phyloP scores from a whole-genome alignment of 306 rosid species.

The Astragalus membranaceus region DNA sequence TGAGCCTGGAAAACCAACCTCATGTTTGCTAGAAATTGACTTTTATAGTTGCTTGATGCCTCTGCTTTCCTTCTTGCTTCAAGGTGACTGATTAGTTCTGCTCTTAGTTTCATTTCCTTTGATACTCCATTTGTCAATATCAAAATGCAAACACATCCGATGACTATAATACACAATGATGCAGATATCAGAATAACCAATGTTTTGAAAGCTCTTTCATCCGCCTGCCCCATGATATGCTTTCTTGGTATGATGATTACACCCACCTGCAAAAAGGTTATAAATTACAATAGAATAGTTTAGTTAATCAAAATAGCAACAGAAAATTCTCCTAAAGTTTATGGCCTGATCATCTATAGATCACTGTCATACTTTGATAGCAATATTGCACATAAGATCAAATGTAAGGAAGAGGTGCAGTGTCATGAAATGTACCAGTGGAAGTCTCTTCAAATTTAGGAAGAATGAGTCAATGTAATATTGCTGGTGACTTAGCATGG shows the following conservation, averaged over 20 bases:
- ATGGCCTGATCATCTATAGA: not conserved
- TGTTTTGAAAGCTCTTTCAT: constrained; percentile 86
- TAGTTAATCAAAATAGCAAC: not conserved
- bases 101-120: constrained; percentile 95
- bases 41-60: constrained; percentile 95
- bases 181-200: constrained; percentile 89
- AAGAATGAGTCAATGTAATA: constrained; percentile 92
- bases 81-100: constrained; percentile 87
- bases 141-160: constrained; percentile 89
- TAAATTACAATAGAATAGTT: not conserved
- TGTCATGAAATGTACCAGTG: constrained; percentile 55
- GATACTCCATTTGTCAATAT: constrained; percentile 96
- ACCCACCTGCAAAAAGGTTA: constrained; percentile 70
- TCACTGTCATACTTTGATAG: not conserved
- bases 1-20: constrained; percentile 44
- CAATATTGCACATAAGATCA: not conserved
- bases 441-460: constrained; percentile 84
- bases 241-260: constrained; percentile 88
- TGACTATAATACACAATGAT: constrained; percentile 74
- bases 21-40: constrained; percentile 97
- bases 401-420: not conserved
- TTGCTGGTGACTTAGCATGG: constrained; percentile 49
- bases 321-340: not conserved
- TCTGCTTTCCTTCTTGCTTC: constrained; percentile 99
- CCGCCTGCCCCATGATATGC: constrained; percentile 92